A percentile compares a stretch with the other conserved stretches of the same genome.
Evolutionary conservation across 179 eudicot genomes (phyloP).

Genomic region (Beta macrorhiza): DNA sequence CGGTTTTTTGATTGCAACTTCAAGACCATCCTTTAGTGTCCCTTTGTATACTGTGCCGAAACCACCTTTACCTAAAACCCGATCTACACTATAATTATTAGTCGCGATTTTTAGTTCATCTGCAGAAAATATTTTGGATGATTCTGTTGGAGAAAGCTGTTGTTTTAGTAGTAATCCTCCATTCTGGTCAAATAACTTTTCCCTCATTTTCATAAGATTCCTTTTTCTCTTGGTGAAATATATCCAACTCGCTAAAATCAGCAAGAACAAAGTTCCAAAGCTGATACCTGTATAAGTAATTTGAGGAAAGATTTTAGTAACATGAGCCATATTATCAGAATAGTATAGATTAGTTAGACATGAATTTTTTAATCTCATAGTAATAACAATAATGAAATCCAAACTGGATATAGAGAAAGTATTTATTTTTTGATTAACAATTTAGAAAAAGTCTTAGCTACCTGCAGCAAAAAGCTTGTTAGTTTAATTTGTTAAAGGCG

Average conservation of each 20-base stretch:
- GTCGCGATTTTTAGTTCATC: background rate
- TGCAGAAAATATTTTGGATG: background rate
- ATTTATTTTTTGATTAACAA: no score
- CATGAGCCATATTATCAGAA: no score
- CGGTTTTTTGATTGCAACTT: slow-evolving; percentile 6
- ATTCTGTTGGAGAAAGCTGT: background rate
- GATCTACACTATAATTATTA: slow-evolving; percentile 1
- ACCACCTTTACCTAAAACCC: background rate
- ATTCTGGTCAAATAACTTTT: background rate
- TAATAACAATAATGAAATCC: no score
- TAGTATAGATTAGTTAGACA: no score
- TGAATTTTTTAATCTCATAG: no score
- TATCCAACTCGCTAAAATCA: background rate
- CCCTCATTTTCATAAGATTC: background rate
- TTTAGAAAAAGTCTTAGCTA: no score
- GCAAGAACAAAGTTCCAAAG: background rate
- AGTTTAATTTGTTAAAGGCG: no score
- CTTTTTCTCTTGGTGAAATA: background rate
- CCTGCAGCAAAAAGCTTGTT: no score
- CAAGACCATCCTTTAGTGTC: background rate
- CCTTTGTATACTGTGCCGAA: slow-evolving; percentile 5
- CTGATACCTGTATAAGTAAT: background rate
- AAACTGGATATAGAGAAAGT: no score
- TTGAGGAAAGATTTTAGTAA: background rate
- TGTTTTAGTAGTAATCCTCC: background rate